phyloP scores from a whole-genome alignment of 2,329 filamentous ascomycete species.

The Aspergillus ruber region DNA sequence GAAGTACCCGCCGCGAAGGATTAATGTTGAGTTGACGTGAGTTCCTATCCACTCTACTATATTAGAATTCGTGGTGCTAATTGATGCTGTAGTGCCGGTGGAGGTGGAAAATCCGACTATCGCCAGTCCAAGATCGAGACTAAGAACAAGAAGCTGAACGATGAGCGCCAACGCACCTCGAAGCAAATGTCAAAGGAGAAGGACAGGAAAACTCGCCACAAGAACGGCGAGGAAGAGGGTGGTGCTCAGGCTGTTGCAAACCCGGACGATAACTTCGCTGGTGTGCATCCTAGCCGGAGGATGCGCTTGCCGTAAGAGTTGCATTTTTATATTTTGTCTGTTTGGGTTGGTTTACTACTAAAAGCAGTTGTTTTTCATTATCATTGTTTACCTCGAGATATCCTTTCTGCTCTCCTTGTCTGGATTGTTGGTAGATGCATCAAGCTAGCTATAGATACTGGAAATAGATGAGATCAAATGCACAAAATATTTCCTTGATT shows the following conservation, averaged over 20 bases:
- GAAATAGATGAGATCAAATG: background rate
- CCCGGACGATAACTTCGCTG: slow-evolving; percentile 24
- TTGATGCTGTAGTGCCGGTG: slow-evolving; percentile 56
- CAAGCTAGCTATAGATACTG: background rate
- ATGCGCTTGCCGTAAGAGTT: slow-evolving; percentile 22
- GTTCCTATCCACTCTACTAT: slow-evolving; percentile 18
- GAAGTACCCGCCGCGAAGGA: slow-evolving; percentile 57
- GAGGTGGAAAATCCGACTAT: slow-evolving; percentile 69
- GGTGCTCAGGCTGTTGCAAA: slow-evolving; percentile 9
- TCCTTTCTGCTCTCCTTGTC: background rate
- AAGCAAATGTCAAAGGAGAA: slow-evolving; percentile 45
- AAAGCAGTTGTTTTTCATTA: background rate
- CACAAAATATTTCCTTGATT: background rate
- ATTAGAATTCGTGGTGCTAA: background rate
- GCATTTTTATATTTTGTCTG: slow-evolving; percentile 2
- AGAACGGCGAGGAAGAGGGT: slow-evolving; percentile 17
- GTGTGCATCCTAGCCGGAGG: slow-evolving; percentile 42
- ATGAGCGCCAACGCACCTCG: slow-evolving; percentile 51
- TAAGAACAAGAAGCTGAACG: slow-evolving; percentile 82
- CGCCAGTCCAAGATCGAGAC: slow-evolving; percentile 70
- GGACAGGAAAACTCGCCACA: slow-evolving; percentile 21
- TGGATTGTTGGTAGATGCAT: slow-evolving; percentile 4
- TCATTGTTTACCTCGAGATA: slow-evolving; percentile 3
- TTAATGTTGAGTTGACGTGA: slow-evolving; percentile 88
- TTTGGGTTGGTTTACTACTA: background rate